Conservation (phyloP, 2,329 filamentous ascomycete species). For the Botrytis tulipae region DNA sequence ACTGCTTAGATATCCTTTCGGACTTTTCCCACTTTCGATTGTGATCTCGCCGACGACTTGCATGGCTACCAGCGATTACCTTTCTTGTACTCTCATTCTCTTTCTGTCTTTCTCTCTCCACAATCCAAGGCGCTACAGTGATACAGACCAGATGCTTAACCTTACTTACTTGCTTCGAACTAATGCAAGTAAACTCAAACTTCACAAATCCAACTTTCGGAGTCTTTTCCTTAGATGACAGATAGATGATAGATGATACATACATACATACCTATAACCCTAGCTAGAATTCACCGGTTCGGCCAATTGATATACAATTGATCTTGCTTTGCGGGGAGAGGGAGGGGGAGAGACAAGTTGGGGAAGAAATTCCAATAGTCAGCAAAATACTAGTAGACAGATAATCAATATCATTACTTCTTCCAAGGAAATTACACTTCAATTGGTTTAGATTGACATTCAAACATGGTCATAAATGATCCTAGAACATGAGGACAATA, state of each 20-base stretch:
- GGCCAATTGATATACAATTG: background rate
- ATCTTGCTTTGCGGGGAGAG: background rate
- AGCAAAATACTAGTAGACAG: background rate
- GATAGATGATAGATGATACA: background rate
- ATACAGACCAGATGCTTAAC: background rate
- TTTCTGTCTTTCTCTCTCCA: background rate
- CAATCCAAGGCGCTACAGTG: background rate
- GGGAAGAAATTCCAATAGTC: background rate
- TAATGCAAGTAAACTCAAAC: constrained; percentile 1
- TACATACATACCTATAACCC: background rate
- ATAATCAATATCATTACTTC: background rate
- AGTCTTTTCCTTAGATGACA: background rate
- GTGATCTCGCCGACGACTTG: background rate
- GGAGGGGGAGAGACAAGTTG: background rate
- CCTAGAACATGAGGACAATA: background rate
- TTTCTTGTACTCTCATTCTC: background rate
- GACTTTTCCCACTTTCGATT: background rate
- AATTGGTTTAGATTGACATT: background rate
- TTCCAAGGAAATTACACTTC: background rate
- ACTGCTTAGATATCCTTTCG: background rate
- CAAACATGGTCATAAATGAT: background rate
- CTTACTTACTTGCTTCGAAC: background rate
- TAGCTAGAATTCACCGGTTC: background rate
- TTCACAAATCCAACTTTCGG: background rate
- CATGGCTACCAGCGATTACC: background rate